Base-by-base conservation (phyloP, 352 stramenopile species). In the Globisporangium cederbergense region DNA sequence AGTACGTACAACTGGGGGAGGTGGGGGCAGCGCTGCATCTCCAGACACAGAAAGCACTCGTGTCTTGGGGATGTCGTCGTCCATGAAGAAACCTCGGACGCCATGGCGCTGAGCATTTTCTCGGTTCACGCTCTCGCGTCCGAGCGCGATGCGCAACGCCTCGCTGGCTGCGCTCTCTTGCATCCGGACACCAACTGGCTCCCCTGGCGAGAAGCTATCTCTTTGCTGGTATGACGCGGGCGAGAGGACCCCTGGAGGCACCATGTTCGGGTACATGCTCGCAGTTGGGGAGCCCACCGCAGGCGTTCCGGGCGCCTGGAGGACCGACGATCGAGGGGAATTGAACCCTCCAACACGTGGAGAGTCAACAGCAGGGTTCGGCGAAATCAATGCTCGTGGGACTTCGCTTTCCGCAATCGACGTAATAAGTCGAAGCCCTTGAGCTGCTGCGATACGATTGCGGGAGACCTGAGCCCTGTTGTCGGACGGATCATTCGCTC, bases 281-380 rank as follows among this genome's bases (percentile, higher is more conserved):
- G 75, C 67, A 9, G 74, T 77, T 18, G 81, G 81, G 0, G 81
- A 75, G 2, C 74, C 67, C 0, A 90, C 72, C 2, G 78, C 53
- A 47, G 88, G 88, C 16, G 88, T 96, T 14, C 84, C 83, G 34
- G 88, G 88, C 2, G 78, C 68, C 57, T 94, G 84, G 30, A 94
- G 66, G 7, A 92, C 53, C 0, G 80, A 92, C 0, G 83, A 94
- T 3, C 86, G 77, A n/a, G 86, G 86, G 11, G 86, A 93, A 45
- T 71, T 89, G 58, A 89, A 94, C 9, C 87, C 83, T 32, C 86
- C 83, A 40, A 86, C 73, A 13, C 88, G 80, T 42, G 88, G 88
- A 0, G 88, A 96, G 68, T 95, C 88, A 3, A 95, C 80, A 4
- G 88, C 88, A 18, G 88, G 88, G 60, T 96, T 96, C 10, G 88